Evolutionary conservation across 345 rosid genomes (phyloP).

Genomic region (Psidium friedrichsthalianum): DNA sequence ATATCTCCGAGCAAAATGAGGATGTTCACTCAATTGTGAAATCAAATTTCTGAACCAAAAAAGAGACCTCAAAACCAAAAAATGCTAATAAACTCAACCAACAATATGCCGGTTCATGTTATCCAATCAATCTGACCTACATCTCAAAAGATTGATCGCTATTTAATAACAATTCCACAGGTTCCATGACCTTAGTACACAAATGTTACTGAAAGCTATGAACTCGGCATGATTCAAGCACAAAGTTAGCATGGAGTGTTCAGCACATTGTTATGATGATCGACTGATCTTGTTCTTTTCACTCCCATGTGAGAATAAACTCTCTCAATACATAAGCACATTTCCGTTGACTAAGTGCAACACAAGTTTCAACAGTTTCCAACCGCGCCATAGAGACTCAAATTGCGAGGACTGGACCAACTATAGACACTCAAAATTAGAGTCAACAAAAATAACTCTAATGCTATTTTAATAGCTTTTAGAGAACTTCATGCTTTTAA

Average conservation of each 20-base stretch:
- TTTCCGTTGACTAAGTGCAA: background rate
- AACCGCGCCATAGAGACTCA: background rate
- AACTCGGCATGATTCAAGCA: background rate
- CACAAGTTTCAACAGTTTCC: background rate
- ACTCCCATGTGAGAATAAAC: background rate
- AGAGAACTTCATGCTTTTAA: background rate
- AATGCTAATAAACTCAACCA: background rate
- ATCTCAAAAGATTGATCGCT: background rate
- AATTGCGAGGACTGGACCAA: background rate
- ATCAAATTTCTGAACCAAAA: background rate
- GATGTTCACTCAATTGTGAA: background rate
- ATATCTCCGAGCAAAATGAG: background rate
- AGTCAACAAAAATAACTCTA: background rate
- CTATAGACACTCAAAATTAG: background rate
- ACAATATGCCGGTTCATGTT: background rate
- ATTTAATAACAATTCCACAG: background rate
- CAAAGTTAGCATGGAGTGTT: background rate
- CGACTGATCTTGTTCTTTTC: background rate
- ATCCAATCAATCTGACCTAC: background rate
- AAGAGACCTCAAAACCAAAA: background rate
- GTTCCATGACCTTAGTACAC: background rate
- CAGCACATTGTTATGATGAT: background rate
- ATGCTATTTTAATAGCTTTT: background rate
- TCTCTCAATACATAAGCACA: background rate
- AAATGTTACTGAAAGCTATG: background rate